Evolutionary conservation across 345 rosid species (phyloP).

Genomic region (Hirschfeldia incana): DNA sequence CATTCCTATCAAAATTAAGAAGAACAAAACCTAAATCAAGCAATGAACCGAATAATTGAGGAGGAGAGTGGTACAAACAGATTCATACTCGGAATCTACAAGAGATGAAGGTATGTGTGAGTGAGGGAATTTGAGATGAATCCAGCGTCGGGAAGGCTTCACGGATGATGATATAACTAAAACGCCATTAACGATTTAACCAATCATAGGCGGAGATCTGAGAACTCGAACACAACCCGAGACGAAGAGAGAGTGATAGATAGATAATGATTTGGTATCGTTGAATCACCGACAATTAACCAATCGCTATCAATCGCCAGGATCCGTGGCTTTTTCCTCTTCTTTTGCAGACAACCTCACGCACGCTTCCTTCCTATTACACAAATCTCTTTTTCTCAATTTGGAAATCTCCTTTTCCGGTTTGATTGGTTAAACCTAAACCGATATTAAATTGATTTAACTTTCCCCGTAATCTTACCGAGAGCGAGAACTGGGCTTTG

Average conservation of each 20-base stretch:
- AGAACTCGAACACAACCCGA: conserved; percentile 1
- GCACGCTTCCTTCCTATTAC: background rate
- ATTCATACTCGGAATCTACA: conserved; percentile 25
- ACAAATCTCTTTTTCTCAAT: conserved; percentile 4
- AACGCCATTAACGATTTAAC: conserved; percentile 12
- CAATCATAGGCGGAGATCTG: conserved; percentile 27
- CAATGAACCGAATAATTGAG: background rate
- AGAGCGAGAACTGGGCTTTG: conserved; percentile 3
- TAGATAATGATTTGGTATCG: background rate
- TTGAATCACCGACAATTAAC: conserved; percentile 30
- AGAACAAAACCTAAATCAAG: conserved; percentile 29
- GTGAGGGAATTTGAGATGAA: conserved; percentile 17
- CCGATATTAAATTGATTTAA: conserved; percentile 3
- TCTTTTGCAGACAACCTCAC: conserved; percentile 23
- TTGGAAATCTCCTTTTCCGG: conserved; percentile 21
- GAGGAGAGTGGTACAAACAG: background rate
- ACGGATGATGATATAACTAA: background rate
- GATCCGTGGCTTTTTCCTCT: conserved; percentile 2
- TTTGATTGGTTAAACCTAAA: background rate
- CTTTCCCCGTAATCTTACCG: background rate
- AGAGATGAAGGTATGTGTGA: background rate
- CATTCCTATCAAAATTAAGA: conserved; percentile 45
- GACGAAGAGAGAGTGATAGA: background rate
- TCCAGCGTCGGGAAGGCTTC: conserved; percentile 18
- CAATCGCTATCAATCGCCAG: conserved; percentile 35